phyloP scores from a whole-genome alignment of 2,329 filamentous ascomycete species.

The Ophiobolus disseminans region DNA sequence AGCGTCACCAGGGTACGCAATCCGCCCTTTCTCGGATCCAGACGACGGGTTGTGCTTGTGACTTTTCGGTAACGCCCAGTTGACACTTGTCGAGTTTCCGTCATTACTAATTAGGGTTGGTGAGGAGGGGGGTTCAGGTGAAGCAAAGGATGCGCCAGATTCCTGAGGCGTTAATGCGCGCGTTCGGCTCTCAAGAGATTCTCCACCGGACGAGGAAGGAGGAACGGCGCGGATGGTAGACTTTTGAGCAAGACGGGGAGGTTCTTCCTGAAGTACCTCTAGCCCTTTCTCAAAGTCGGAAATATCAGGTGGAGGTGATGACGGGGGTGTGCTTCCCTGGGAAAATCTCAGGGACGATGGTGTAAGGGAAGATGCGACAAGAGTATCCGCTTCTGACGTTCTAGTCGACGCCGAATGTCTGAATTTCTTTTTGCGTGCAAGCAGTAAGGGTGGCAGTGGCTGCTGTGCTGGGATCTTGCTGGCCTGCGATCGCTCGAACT shows the following conservation, averaged over 20 bases:
- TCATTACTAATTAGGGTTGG: conserved; percentile 32
- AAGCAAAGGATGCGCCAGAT: conserved; percentile 47
- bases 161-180: conserved; percentile 46
- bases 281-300: conserved; percentile 39
- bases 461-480: conserved; percentile 39
- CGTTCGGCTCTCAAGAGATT: conserved; percentile 36
- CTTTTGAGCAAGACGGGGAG: conserved; percentile 24
- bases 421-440: conserved; percentile 38
- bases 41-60: conserved; percentile 36
- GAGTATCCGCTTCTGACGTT: conserved; percentile 48
- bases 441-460: conserved; percentile 41
- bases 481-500: conserved; percentile 47
- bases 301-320: conserved; percentile 42
- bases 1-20: conserved; percentile 42
- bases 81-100: conserved; percentile 38
- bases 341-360: conserved; percentile 49
- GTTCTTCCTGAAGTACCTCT: conserved; percentile 45
- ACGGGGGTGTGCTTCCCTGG: conserved; percentile 48
- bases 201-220: conserved; percentile 45
- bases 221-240: conserved; percentile 49
- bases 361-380: conserved; percentile 46
- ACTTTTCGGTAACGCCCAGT: conserved; percentile 28
- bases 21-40: conserved; percentile 39
- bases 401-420: conserved; percentile 49
- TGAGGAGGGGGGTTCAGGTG: conserved; percentile 35